Conservation (phyloP, 805 yeast genomes). For the Ogataea saltuana region DNA sequence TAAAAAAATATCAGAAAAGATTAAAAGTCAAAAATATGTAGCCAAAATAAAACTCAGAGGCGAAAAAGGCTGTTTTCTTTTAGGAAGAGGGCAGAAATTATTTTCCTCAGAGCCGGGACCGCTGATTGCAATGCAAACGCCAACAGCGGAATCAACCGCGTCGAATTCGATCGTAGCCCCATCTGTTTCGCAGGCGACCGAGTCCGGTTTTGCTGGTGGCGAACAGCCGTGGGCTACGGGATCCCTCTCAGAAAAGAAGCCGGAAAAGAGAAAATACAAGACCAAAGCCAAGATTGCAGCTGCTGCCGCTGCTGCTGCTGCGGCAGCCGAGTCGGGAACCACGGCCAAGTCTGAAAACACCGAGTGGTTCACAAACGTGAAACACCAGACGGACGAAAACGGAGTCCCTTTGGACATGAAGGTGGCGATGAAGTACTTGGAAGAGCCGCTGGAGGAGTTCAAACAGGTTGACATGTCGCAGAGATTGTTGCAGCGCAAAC, state of each 20-base stretch:
- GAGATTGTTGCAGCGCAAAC: constrained; percentile 26
- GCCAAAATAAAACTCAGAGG: too few species aligned
- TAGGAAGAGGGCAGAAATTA: too few species aligned
- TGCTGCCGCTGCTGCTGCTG: not conserved
- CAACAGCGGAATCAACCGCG: too few species aligned
- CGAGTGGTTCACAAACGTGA: not conserved
- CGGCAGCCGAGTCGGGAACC: not conserved
- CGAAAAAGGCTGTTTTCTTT: too few species aligned
- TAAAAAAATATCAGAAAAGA: not conserved
- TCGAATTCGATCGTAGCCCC: too few species aligned
- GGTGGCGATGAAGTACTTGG: constrained; percentile 27
- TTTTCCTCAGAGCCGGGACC: too few species aligned
- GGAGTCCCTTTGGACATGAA: constrained; percentile 30
- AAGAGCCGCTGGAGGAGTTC: constrained; percentile 26
- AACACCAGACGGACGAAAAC: constrained; percentile 11
- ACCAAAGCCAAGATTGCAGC: constrained; percentile 3
- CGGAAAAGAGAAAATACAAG: constrained; percentile 3
- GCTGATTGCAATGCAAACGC: too few species aligned
- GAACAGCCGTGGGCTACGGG: too few species aligned
- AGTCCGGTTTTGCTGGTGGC: too few species aligned
- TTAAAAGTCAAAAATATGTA: not conserved
- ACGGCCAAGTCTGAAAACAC: not conserved
- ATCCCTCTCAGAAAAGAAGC: not conserved
- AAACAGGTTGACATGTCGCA: constrained; percentile 26
- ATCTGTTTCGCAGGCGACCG: not conserved